Conservation (phyloP, 1,284 basidiomycete genomes). For the Polyporus tsugae region DNA sequence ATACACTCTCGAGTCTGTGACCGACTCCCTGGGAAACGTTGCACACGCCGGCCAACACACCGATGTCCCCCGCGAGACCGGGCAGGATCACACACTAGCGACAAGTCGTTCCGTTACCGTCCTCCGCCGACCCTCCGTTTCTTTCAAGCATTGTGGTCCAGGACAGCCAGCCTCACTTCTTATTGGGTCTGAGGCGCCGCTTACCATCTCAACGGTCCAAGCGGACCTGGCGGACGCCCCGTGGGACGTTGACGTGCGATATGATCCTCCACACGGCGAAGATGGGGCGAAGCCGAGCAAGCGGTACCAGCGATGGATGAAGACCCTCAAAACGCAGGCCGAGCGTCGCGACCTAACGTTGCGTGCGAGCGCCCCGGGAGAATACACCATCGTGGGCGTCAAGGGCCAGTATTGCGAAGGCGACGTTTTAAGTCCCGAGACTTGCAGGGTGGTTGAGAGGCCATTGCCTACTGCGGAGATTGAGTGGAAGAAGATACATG, state of each 20-base stretch:
- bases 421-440: constrained; percentile 83
- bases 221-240: constrained; percentile 69
- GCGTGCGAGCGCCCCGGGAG: constrained; percentile 72
- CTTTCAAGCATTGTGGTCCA: constrained; percentile 79
- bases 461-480: constrained; percentile 85
- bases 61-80: constrained; percentile 31
- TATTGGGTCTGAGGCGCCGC: constrained; percentile 67
- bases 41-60: constrained; percentile 52
- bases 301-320: constrained; percentile 65
- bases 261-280: constrained; percentile 56
- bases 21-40: constrained; percentile 78
- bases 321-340: constrained; percentile 60
- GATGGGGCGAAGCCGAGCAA: constrained; percentile 49
- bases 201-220: constrained; percentile 60
- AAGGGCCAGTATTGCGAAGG: constrained; percentile 83
- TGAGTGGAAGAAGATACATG: constrained; percentile 90
- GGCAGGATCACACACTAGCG: constrained; percentile 45
- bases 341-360: constrained; percentile 59
- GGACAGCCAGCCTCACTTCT: constrained; percentile 80
- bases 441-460: constrained; percentile 77
- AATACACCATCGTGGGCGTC: constrained; percentile 80
- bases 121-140: constrained; percentile 77
- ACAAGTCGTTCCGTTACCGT: constrained; percentile 75
- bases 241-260: constrained; percentile 71
- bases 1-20: constrained; percentile 77